Conservation (phyloP, 768 basidiomycete species). For the Leccinellum luteum region DNA sequence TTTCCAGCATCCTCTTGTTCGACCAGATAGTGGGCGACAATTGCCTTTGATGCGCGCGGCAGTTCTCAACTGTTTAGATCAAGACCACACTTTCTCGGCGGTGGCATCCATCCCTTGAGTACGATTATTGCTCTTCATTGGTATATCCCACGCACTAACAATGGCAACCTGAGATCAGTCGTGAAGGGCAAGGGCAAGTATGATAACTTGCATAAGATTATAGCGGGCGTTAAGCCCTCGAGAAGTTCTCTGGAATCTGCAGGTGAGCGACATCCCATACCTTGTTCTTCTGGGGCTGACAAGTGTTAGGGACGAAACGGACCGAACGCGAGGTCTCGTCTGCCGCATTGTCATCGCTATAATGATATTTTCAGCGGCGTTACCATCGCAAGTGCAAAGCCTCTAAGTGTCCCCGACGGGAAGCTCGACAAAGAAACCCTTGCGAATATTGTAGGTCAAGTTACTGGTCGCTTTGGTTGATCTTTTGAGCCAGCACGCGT, state of each 20-base stretch:
- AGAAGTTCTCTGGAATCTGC: slow-evolving; percentile 1
- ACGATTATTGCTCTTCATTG: not conserved
- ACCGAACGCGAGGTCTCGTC: not conserved
- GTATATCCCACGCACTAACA: not conserved
- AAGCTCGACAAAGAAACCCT: slow-evolving; percentile 7
- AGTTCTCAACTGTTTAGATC: not conserved
- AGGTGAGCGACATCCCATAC: slow-evolving; percentile 9
- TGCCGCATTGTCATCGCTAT: slow-evolving; percentile 6
- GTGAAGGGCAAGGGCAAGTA: not conserved
- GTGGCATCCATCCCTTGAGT: not conserved
- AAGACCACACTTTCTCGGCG: slow-evolving; percentile 7
- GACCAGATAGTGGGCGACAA: slow-evolving; percentile 2
- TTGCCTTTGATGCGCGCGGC: slow-evolving; percentile 1
- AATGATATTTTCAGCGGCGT: not conserved
- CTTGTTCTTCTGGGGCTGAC: not conserved
- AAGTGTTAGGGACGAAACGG: not conserved
- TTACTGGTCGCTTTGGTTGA: too few species aligned
- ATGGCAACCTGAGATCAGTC: not conserved
- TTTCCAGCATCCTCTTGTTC: slow-evolving; percentile 9
- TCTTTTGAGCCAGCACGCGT: too few species aligned
- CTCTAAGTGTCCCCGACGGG: slow-evolving; percentile 5
- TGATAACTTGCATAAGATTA: not conserved
- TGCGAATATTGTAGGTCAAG: slow-evolving; percentile 16
- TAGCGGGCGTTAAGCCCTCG: not conserved
- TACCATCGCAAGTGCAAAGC: too few species aligned